phyloP scores from a whole-genome alignment of 2,329 filamentous ascomycete genomes.

The Alternaria sp. region DNA sequence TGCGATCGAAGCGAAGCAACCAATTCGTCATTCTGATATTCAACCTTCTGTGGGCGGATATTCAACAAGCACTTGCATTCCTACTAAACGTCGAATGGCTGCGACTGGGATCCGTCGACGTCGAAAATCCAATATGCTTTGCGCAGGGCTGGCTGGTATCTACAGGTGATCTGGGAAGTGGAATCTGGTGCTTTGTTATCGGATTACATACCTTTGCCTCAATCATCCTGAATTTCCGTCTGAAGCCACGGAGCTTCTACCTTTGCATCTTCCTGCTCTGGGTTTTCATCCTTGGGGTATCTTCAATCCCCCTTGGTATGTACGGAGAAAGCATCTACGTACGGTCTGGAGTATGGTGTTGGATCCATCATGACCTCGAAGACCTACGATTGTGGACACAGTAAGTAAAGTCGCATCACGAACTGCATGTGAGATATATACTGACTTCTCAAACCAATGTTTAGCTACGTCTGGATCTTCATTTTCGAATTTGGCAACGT shows the following conservation, averaged over 20 bases:
- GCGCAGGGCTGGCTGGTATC: conserved; percentile 75
- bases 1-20: conserved; percentile 56
- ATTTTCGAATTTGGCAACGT: conserved; percentile 62
- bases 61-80: conserved; percentile 71
- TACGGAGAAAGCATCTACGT: conserved; percentile 63
- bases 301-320: conserved; percentile 59
- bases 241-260: conserved; percentile 63
- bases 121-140: conserved; percentile 64
- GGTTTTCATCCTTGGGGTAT: conserved; percentile 67
- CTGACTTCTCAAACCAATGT: neutral
- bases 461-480: conserved; percentile 69
- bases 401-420: neutral
- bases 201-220: conserved; percentile 72
- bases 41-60: conserved; percentile 73
- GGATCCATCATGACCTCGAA: conserved; percentile 66
- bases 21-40: conserved; percentile 75
- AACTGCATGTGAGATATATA: neutral
- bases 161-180: conserved; percentile 70
- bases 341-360: conserved; percentile 73
- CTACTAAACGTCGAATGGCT: conserved; percentile 70
- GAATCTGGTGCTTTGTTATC: conserved; percentile 72
- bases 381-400: conserved; percentile 67
- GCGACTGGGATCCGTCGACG: conserved; percentile 60
- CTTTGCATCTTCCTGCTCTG: conserved; percentile 60
- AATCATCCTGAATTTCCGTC: conserved; percentile 64